These are phyloP conservation scores for Neurospora africana DNA, from an alignment of 495 filamentous ascomycete genomes.

Conservation along the genomic window DNA sequence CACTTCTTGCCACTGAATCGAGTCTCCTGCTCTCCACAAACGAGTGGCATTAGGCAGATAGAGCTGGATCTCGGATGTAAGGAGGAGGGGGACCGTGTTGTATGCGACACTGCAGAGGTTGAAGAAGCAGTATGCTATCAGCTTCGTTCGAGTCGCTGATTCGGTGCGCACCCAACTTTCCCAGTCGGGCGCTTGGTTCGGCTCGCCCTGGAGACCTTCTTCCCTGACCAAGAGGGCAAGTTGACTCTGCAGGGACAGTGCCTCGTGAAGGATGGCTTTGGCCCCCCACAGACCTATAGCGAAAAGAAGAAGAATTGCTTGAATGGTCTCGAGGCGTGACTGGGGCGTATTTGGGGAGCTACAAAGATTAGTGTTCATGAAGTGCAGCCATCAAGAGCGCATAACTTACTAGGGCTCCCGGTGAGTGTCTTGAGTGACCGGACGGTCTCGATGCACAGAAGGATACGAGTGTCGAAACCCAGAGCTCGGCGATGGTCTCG, in stretches of 20 bases:
- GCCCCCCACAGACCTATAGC: constrained; percentile 48
- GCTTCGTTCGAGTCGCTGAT: constrained; percentile 43
- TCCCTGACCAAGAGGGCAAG: constrained; percentile 45
- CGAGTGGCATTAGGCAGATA: constrained; percentile 46
- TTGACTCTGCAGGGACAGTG: constrained; percentile 41
- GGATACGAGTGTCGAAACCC: constrained; percentile 41
- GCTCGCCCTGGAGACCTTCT: constrained; percentile 37
- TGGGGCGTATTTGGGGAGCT: constrained; percentile 43
- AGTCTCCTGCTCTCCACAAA: constrained; percentile 41
- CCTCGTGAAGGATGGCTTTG: constrained; percentile 46
- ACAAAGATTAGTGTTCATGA: constrained; percentile 12
- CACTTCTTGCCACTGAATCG: constrained; percentile 41
- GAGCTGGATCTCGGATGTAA: constrained; percentile 53
- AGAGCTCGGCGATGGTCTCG: constrained; percentile 39
- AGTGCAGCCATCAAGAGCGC: background rate
- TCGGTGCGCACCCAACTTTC: constrained; percentile 50
- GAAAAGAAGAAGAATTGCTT: constrained; percentile 46
- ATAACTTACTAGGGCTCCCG: constrained; percentile 38
- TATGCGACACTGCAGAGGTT: constrained; percentile 49
- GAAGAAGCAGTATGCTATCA: constrained; percentile 49
- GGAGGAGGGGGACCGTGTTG: constrained; percentile 45
- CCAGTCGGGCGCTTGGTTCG: constrained; percentile 35
- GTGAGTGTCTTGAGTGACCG: constrained; percentile 42
- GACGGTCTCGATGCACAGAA: constrained; percentile 39
- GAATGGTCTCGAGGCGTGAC: constrained; percentile 44